A percentile compares a stretch with the other conserved stretches of the same genome.
phyloP scores from a whole-genome alignment of 163 green algal species.

The Scenedesmus sp. region DNA sequence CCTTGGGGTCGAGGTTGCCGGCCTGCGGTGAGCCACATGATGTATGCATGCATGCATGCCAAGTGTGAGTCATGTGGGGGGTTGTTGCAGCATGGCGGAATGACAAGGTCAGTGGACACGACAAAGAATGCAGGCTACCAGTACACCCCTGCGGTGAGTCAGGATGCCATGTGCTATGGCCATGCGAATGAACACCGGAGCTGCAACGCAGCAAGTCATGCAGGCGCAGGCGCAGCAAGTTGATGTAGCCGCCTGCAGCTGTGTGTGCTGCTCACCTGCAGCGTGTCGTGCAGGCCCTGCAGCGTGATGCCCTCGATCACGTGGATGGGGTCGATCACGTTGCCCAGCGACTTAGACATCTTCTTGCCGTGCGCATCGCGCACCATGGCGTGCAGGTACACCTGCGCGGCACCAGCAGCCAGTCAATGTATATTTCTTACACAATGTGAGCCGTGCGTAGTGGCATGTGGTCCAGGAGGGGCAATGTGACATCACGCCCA shows the following conservation, averaged over 20 bases:
- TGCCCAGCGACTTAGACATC: slow-evolving; percentile 98
- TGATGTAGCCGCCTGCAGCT: neutral
- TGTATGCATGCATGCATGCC: no score
- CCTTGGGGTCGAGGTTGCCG: slow-evolving; percentile 94
- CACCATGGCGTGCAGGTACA: slow-evolving; percentile 98
- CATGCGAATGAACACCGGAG: no score
- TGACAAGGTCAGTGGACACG: no score
- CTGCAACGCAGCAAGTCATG: neutral
- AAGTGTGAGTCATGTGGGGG: no score
- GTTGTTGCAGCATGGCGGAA: no score
- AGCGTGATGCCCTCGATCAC: slow-evolving; percentile 98
- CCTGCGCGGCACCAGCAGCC: slow-evolving; percentile 48
- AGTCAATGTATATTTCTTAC: neutral
- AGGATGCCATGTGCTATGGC: no score
- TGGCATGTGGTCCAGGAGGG: no score
- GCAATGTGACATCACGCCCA: no score
- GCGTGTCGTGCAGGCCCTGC: slow-evolving; percentile 83
- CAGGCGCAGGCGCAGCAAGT: neutral
- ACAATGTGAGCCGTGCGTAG: neutral
- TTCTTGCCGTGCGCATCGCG: slow-evolving; percentile 98
- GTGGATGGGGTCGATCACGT: slow-evolving; percentile 97
- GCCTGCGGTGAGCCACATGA: neutral
- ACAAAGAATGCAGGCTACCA: no score
- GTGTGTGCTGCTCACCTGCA: slow-evolving; percentile 59
- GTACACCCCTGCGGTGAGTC: no score